phyloP scores from a whole-genome alignment of 2,329 filamentous ascomycete genomes.

The Fusarium hainanense region DNA sequence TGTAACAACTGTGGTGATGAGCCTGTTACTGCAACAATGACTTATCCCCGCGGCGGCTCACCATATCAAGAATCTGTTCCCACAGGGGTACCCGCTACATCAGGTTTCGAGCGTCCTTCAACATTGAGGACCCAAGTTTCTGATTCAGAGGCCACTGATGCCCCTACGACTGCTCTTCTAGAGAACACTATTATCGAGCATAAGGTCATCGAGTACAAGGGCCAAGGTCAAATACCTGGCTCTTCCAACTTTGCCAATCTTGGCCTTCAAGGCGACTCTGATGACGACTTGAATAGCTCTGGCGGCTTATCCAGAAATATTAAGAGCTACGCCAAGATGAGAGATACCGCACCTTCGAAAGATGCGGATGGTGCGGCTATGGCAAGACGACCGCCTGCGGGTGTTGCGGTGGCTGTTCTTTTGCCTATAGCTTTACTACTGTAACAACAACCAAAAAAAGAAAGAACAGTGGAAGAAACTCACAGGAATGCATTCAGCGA shows the following conservation, averaged over 20 bases:
- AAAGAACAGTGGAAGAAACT: neutral
- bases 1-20: conserved; percentile 40
- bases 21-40: conserved; percentile 42
- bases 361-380: conserved; percentile 15
- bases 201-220: conserved; percentile 22
- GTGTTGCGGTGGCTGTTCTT: conserved; percentile 18
- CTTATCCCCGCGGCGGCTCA: conserved; percentile 41
- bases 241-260: conserved; percentile 19
- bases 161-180: conserved; percentile 15
- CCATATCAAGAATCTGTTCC: conserved; percentile 34
- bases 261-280: conserved; percentile 5
- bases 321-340: conserved; percentile 23
- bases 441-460: conserved; percentile 1
- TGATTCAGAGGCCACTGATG: conserved; percentile 13
- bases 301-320: neutral
- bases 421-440: conserved; percentile 32
- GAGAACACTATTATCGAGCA: conserved; percentile 33
- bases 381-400: conserved; percentile 8
- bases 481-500: conserved; percentile 22
- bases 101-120: conserved; percentile 22
- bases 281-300: neutral
- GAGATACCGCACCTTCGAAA: conserved; percentile 15
- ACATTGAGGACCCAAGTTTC: conserved; percentile 29
- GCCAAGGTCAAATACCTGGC: neutral
- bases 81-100: conserved; percentile 7